Base-by-base conservation (phyloP, 768 basidiomycete species). In the Lactarius psammicola region DNA sequence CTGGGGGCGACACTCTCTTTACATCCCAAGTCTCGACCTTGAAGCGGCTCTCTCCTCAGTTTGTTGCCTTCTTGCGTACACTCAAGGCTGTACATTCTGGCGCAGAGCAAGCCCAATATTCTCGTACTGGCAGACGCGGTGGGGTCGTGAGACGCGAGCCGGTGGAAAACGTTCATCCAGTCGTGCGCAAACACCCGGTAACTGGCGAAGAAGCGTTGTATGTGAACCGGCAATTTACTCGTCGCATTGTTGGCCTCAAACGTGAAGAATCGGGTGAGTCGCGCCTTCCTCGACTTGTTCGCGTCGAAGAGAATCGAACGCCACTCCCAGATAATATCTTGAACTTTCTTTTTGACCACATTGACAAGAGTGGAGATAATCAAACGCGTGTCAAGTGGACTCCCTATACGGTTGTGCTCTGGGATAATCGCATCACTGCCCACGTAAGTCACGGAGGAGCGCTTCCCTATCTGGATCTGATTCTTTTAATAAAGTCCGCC, bases 151-250 rank as follows among this genome's bases (percentile, higher is more conserved):
- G 90, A 60, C 81, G 93, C 30, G 90, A 93, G 56, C 92, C 92
- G 2, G 92, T 95, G 10, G 88, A 92, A 75, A 80, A 90, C 71
- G 75, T 89, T 31, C 92, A 95, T 69, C 93, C 92, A 3, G 76
- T 95, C 31, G 81, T 95, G 33, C 80, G 92, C 67, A 80, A 76
- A 69, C 92, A 94, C 75, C 92, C 93, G 1, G 92, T 94, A 33
- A 95, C 93, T 0, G 92, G 90, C 23, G 86, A 90, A 68, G 92
- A 95, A 75, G 90, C 91, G 0, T 80, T 94, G 60, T 95, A 89
- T 74, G 90, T 96, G 66, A 94, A 94, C 79, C 82, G 82, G 67
- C 90, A 92, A 69, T 94, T 95, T 80, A 90, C 91, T 0, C 82
- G 82, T 56, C 81, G 85, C 38, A 94, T 95, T 68, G 84, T 93